Evolutionary conservation across 257 asterid genomes (phyloP).

Genomic region (Parsonsia alboflavescens): DNA sequence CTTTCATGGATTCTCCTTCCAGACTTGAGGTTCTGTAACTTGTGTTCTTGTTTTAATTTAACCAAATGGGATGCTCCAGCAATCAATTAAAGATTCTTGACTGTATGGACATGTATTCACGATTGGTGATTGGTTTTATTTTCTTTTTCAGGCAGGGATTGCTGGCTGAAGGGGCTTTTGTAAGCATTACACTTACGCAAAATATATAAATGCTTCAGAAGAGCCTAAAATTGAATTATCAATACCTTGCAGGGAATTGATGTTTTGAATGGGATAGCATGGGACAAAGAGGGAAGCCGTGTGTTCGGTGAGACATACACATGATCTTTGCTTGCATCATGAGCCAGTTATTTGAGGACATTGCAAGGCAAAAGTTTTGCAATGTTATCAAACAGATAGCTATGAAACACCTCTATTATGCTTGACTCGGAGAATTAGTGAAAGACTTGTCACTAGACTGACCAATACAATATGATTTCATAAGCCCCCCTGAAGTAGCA

Average conservation of each 20-base stretch:
- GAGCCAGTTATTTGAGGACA: not conserved
- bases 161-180: conserved; percentile 45
- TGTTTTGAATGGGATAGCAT: conserved; percentile 93
- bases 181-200: conserved; percentile 23
- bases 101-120: not conserved
- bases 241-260: conserved; percentile 54
- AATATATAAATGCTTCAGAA: not conserved
- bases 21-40: conserved; percentile 44
- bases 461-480: not conserved
- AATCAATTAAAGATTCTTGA: not conserved
- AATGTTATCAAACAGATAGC: not conserved
- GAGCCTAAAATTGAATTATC: conserved; percentile 7
- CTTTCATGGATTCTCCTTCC: conserved; percentile 87
- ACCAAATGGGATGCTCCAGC: not conserved
- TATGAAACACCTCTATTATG: not conserved
- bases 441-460: not conserved
- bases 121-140: conserved; percentile 5
- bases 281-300: conserved; percentile 62
- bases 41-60: conserved; percentile 12
- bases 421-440: not conserved
- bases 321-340: not conserved
- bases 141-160: conserved; percentile 46
- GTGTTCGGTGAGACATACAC: conserved; percentile 47
- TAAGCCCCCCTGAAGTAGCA: not conserved
- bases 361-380: not conserved